phyloP scores from a whole-genome alignment of 306 rosid species.

The Acacia confusa region DNA sequence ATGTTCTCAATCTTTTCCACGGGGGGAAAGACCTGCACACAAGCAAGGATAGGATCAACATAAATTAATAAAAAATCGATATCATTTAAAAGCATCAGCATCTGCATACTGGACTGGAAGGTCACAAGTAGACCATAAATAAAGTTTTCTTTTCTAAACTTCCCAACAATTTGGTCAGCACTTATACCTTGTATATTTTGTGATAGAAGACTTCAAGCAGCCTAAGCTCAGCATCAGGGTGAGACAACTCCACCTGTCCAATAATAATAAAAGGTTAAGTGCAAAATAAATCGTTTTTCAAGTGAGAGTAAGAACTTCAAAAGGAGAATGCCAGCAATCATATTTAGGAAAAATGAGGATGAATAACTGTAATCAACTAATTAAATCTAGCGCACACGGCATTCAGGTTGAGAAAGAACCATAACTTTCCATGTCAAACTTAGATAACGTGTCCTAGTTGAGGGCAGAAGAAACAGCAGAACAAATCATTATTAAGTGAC shows the following conservation, averaged over 20 bases:
- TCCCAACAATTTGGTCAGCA: not conserved
- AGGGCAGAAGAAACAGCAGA: not conserved
- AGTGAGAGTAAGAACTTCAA: not conserved
- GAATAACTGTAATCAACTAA: slow-evolving; percentile 13
- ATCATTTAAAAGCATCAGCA: not conserved
- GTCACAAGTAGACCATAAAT: not conserved
- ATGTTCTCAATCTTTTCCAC: slow-evolving; percentile 83
- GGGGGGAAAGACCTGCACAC: slow-evolving; percentile 76
- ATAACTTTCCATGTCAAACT: not conserved
- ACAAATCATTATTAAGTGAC: not conserved
- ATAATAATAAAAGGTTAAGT: slow-evolving; percentile 24
- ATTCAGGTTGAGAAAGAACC: not conserved
- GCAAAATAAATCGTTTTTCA: not conserved
- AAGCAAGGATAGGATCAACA: slow-evolving; percentile 20
- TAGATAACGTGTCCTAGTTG: slow-evolving; percentile 1
- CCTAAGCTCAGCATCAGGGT: slow-evolving; percentile 81
- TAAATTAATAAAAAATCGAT: not conserved
- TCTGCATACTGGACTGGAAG: slow-evolving; percentile 11
- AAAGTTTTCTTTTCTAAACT: not conserved
- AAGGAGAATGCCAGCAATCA: slow-evolving; percentile 1
- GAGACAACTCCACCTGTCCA: slow-evolving; percentile 78
- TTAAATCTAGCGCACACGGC: slow-evolving; percentile 11
- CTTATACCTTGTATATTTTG: slow-evolving; percentile 82
- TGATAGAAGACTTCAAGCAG: slow-evolving; percentile 93
- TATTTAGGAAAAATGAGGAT: not conserved